Base-by-base conservation (phyloP, 768 basidiomycete genomes). In the Phylloporus scabripes region DNA sequence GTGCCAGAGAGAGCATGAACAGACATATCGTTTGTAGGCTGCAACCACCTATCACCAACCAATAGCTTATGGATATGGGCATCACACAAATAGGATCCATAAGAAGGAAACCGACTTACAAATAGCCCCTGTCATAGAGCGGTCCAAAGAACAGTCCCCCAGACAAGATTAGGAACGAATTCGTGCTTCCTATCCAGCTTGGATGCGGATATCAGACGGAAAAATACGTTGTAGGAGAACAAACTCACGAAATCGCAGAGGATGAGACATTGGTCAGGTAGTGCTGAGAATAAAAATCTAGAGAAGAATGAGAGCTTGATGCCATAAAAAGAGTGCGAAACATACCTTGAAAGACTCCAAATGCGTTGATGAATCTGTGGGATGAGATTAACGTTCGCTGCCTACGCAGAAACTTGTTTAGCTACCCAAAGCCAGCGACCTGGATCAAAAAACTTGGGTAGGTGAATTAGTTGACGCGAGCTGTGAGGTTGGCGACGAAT, bases 91-190 rank as follows among this genome's bases (percentile, higher is more conserved):
- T 5, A 28, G 18, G 37, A 31, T 12, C 10, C 26, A 15, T 38
- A 17, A n/a, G 12, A 34, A 2, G 7, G 6, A 33, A 32, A 6
- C 12, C 15, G 28, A 48, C 72, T 20, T 52, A 74, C 74, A 78
- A 79, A 60, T 76, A 74, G 31, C 79, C 80, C 10, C 60, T 67
- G 46, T 81, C 80, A 53, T 75, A 75, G 5, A 73, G 67, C n/a
- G 71, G 69, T 4, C 80, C 79, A 15, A 73, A 68, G 38, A 79
- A 55, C 24, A 78, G 60, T 1, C 78, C 77, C 31, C 68, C 66
- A 0, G 72, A 70, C 17, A 79, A 54, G 5, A 72, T 58, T 14
- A 80, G 56, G 41, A 75, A 70, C 2, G 77, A 55, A 47, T 79
- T 75, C 4, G 72, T 65, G 42, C 78, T 76, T 21, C 79, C 79